Conservation (phyloP, 2,329 filamentous ascomycete genomes). For the Ophiostoma sp. region DNA sequence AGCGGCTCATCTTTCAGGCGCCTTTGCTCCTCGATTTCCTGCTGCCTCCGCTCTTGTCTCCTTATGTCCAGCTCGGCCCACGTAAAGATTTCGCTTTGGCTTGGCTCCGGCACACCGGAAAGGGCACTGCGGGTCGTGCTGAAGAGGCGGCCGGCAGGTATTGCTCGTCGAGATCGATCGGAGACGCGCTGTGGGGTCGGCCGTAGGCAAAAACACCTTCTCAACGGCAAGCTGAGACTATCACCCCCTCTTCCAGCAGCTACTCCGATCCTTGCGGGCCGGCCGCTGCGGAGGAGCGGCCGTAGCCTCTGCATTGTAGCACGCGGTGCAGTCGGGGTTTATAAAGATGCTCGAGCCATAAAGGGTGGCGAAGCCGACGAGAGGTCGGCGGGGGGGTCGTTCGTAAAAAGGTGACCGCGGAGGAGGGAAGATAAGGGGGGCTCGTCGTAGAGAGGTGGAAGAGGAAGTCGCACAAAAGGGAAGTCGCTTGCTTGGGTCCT, state of each 20-base stretch:
- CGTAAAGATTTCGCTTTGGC: slow-evolving; percentile 10
- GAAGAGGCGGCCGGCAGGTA: background rate
- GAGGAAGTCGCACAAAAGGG: background rate
- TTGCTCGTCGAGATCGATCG: background rate
- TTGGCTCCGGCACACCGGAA: background rate
- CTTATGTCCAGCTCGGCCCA: slow-evolving; percentile 20
- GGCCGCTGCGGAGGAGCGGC: background rate
- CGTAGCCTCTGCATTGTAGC: slow-evolving; percentile 9
- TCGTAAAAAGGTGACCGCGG: background rate
- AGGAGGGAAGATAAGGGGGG: background rate
- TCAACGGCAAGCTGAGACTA: background rate
- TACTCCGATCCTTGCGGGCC: background rate
- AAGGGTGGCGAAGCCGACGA: background rate
- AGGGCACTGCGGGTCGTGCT: slow-evolving; percentile 7
- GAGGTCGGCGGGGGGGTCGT: background rate
- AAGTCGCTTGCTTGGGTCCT: background rate
- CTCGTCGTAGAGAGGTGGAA: background rate
- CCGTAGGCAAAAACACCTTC: background rate
- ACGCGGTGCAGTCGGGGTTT: slow-evolving; percentile 16
- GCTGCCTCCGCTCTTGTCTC: slow-evolving; percentile 8
- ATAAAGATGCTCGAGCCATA: slow-evolving; percentile 19
- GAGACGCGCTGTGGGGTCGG: too few relatives aligned
- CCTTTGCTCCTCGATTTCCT: background rate
- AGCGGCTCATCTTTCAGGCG: background rate
- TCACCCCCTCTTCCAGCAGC: background rate